Evolutionary conservation across 192 early-diverging fungal genomes (phyloP).

Genomic region (Backusella morwellensis): DNA sequence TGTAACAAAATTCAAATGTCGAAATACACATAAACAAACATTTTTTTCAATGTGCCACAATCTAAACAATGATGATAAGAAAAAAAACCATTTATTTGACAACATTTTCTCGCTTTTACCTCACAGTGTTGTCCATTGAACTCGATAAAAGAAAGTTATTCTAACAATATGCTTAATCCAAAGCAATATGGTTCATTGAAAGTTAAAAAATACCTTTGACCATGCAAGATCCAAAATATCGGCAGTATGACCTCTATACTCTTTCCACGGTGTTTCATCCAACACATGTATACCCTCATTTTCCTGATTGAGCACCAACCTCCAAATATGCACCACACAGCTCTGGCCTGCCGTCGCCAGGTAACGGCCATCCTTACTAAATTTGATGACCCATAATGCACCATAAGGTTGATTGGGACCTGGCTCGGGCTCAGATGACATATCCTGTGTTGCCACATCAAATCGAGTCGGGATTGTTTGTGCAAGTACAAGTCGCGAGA

Average conservation of each 20-base stretch:
- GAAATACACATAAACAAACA: slow-evolving; percentile 77
- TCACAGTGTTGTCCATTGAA: slow-evolving; percentile 80
- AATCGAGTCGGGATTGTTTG: slow-evolving; percentile 5
- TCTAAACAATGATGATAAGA: slow-evolving; percentile 22
- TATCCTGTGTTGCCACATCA: not conserved
- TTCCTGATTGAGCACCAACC: not conserved
- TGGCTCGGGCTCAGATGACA: not conserved
- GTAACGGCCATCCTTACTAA: slow-evolving; percentile 73
- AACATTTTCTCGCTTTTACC: slow-evolving; percentile 13
- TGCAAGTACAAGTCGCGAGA: slow-evolving; percentile 10
- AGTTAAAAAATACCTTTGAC: slow-evolving; percentile 46
- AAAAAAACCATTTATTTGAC: not conserved
- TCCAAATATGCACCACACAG: slow-evolving; percentile 66
- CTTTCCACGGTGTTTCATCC: slow-evolving; percentile 63
- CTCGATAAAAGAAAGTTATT: slow-evolving; percentile 79
- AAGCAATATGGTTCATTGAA: too few species aligned
- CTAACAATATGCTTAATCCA: slow-evolving; percentile 5
- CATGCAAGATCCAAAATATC: slow-evolving; percentile 70
- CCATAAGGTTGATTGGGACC: not conserved
- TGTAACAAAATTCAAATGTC: slow-evolving; percentile 75
- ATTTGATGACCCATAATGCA: slow-evolving; percentile 72
- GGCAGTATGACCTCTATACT: slow-evolving; percentile 68
- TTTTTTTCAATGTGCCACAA: slow-evolving; percentile 76
- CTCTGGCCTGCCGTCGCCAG: slow-evolving; percentile 75
- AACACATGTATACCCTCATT: slow-evolving; percentile 36